phyloP scores from a whole-genome alignment of 352 stramenopile species.

The Thraustotheca clavata region DNA sequence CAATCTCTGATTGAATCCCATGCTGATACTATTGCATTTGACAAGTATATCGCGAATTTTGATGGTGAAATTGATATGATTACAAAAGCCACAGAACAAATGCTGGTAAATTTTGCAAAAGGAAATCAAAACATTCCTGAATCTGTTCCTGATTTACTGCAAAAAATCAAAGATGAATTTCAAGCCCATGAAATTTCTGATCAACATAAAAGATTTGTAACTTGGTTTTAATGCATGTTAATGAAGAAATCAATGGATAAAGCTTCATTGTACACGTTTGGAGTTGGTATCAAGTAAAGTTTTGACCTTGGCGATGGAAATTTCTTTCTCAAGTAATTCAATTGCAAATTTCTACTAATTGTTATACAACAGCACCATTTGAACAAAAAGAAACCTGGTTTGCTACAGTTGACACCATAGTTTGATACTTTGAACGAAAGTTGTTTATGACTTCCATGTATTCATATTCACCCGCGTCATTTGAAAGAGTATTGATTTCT shows the following conservation, averaged over 20 bases:
- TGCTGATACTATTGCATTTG: conserved; percentile 38
- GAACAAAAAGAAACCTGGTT: background rate
- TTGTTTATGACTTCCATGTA: too few species aligned
- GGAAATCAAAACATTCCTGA: background rate
- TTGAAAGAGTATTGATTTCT: too few species aligned
- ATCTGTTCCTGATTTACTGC: background rate
- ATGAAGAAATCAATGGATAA: too few species aligned
- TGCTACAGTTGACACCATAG: conserved; percentile 1
- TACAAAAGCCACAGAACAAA: conserved; percentile 35
- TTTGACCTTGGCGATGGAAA: too few species aligned
- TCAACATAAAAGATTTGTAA: too few species aligned
- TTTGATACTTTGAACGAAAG: too few species aligned
- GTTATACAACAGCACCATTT: background rate
- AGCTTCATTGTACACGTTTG: too few species aligned
- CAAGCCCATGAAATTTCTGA: background rate
- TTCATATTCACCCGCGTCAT: too few species aligned
- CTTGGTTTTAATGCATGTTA: conserved; percentile 16
- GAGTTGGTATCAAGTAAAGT: too few species aligned
- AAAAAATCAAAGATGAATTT: too few species aligned
- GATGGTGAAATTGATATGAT: conserved; percentile 44
- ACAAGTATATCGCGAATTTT: conserved; percentile 52
- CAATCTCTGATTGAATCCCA: conserved; percentile 54
- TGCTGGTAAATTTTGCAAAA: conserved; percentile 45
- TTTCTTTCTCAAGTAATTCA: conserved; percentile 17
- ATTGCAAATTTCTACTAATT: conserved; percentile 18